Evolutionary conservation across 345 rosid genomes (phyloP).

Genomic region (Eucalyptus fibrosa): DNA sequence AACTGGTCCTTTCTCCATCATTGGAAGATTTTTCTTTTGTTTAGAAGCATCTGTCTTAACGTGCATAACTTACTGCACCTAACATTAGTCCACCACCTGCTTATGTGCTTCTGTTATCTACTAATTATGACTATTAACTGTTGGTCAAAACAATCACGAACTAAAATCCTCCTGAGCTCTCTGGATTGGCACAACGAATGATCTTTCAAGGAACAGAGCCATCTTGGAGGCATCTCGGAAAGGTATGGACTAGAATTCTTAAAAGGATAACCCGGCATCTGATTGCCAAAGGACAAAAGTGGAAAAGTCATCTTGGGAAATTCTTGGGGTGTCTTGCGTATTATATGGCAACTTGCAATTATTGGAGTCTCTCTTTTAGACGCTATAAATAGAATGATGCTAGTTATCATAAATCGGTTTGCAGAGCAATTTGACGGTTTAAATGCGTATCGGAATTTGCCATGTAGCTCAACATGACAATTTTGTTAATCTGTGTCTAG

Average conservation of each 20-base stretch:
- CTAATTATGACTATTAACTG: not conserved
- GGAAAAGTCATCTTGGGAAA: not conserved
- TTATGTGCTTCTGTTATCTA: not conserved
- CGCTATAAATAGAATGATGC: not conserved
- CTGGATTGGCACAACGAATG: not conserved
- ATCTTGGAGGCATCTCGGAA: not conserved
- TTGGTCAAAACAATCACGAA: not conserved
- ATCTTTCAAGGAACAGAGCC: not conserved
- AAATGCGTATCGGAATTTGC: not conserved
- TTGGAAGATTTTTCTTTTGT: not conserved
- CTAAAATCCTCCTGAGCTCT: not conserved
- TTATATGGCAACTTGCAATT: not conserved
- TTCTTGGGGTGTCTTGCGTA: not conserved
- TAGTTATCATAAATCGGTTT: not conserved
- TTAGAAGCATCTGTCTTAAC: not conserved
- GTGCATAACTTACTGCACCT: not conserved
- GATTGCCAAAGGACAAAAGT: not conserved
- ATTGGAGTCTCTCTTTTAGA: not conserved
- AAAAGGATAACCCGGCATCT: not conserved
- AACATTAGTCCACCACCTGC: not conserved
- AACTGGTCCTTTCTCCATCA: not conserved
- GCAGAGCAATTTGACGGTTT: not conserved
- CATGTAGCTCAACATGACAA: not conserved
- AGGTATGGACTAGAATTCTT: not conserved
- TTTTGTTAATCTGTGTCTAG: not conserved